A percentile compares a stretch with the other conserved stretches of the same genome.
Conservation (phyloP, 148 eudicot species). For the Vaccinium darrowii region DNA sequence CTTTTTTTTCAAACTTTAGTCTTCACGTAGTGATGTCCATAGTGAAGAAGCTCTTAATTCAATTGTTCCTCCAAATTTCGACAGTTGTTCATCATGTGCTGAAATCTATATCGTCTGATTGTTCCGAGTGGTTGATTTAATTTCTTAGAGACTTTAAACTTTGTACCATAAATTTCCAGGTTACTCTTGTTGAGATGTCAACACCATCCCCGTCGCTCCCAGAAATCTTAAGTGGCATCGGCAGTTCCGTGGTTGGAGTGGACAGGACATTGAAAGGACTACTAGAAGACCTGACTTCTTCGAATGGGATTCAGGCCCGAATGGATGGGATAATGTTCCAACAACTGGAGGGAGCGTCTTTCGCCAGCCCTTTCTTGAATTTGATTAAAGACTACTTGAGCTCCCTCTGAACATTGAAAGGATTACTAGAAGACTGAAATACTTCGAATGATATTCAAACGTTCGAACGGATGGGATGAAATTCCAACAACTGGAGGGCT, state of each 20-base stretch:
- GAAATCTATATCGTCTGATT: background rate
- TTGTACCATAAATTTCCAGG: slow-evolving; percentile 35
- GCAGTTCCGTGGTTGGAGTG: slow-evolving; percentile 55
- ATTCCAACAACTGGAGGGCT: no score
- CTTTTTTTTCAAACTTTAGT: background rate
- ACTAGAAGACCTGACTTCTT: slow-evolving; percentile 47
- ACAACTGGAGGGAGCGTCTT: slow-evolving; percentile 46
- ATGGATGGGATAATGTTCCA: slow-evolving; percentile 85
- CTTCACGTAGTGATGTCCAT: background rate
- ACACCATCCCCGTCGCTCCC: slow-evolving; percentile 66
- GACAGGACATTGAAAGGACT: slow-evolving; percentile 51
- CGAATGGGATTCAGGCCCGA: slow-evolving; percentile 79
- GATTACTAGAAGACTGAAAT: no score
- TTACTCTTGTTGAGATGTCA: slow-evolving; percentile 70
- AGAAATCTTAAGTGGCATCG: slow-evolving; percentile 60
- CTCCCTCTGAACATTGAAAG: slow-evolving; percentile 33
- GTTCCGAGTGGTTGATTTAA: background rate
- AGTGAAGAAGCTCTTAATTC: background rate
- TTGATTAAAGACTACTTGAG: slow-evolving; percentile 62
- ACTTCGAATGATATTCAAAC: no score
- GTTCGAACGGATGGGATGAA: no score
- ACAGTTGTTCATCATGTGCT: background rate
- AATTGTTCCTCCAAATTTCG: no score
- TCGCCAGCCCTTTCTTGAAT: slow-evolving; percentile 33
- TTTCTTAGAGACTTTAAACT: background rate